Base-by-base conservation (phyloP, 2,329 filamentous ascomycete genomes). In the Paraphaeosphaeria minitans region DNA sequence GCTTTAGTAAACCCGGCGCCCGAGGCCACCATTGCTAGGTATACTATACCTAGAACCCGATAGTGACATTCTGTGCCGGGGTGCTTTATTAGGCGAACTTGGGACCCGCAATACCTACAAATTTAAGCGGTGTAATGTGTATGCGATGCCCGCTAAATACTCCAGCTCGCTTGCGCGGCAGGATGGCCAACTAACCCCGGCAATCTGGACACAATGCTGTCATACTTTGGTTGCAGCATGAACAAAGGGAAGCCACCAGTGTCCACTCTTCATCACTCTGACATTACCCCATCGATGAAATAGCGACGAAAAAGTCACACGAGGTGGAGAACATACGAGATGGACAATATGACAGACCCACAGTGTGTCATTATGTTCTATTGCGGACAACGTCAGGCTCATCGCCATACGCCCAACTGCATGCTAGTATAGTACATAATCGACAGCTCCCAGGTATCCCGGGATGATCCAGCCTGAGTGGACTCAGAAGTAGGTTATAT, bases 381-480 rank as follows among this genome's bases (percentile, higher is more conserved):
- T 62, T 58, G 59, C 56, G 48, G 54, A 47, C 57, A 48, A 39
- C 49, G 53, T 57, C 56, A 67, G 64, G 61, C 60, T 63, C 63
- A 62, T 60, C 64, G 58, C 57, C 56, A 45, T 58, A 54, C 59
- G 60, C 52, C 57, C 57, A 57, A 57, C 58, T 72, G 68, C 72
- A 73, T 71, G 70, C 62, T 68, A 63, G 35, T 73, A 75, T 68
- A 63, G 29, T 73, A 75, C 72, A 75, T 53, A 46, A 24, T 45
- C 51, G 39, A 45, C 51, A 53, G 41, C 51, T 37, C 21, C 41
- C 45, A 43, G 46, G 51, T 41, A 61, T 60, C 65, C 60, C 57
- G 59, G 39, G 8, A 10, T 31, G 6, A 12, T 31, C 29, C 29
- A 31, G 29, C 29, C 29, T 31, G 29, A 31, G 10, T 31, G 10